These are phyloP conservation scores for Sideroxylon spinosum DNA, from an alignment of 179 eudicot species.

Conservation along the genomic window DNA sequence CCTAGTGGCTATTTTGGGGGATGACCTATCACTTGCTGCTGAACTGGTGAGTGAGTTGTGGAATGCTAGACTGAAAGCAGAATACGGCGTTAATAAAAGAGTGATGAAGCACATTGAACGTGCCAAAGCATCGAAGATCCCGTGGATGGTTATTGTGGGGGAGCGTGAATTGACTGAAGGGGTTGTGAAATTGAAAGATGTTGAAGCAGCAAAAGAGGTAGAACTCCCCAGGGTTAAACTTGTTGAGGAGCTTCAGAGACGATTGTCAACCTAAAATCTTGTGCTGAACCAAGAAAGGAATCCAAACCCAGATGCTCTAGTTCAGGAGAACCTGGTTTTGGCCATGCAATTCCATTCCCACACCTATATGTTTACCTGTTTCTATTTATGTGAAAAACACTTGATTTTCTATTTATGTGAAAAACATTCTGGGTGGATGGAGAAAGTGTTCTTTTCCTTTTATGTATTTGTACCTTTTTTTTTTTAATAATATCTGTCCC, in stretches of 20 bases:
- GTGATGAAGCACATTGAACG: constrained; percentile 65
- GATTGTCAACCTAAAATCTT: constrained; percentile 19
- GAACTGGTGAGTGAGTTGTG: constrained; percentile 63
- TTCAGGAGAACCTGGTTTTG: not conserved
- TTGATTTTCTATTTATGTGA: too few species aligned
- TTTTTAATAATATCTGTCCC: too few species aligned
- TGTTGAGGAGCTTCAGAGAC: constrained; percentile 48
- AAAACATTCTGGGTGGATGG: too few species aligned
- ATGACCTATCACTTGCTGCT: constrained; percentile 60
- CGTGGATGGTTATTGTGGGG: constrained; percentile 77
- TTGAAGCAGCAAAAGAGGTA: constrained; percentile 42
- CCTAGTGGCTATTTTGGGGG: constrained; percentile 64
- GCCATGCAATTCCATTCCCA: not conserved
- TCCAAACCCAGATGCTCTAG: not conserved
- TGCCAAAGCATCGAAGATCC: constrained; percentile 65
- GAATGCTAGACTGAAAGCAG: constrained; percentile 69
- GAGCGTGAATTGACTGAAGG: constrained; percentile 60
- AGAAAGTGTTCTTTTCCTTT: too few species aligned
- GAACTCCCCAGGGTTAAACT: constrained; percentile 43
- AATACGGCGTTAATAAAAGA: constrained; percentile 50
- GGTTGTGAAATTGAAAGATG: constrained; percentile 62
- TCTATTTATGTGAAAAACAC: too few species aligned
- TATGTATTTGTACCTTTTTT: too few species aligned
- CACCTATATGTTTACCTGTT: not conserved
- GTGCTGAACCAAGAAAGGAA: not conserved